Evolutionary conservation across 768 basidiomycete genomes (phyloP), one percentile per base, ranked within the genome.

Genomic region (Xerocomus brunneocitrinus): DNA sequence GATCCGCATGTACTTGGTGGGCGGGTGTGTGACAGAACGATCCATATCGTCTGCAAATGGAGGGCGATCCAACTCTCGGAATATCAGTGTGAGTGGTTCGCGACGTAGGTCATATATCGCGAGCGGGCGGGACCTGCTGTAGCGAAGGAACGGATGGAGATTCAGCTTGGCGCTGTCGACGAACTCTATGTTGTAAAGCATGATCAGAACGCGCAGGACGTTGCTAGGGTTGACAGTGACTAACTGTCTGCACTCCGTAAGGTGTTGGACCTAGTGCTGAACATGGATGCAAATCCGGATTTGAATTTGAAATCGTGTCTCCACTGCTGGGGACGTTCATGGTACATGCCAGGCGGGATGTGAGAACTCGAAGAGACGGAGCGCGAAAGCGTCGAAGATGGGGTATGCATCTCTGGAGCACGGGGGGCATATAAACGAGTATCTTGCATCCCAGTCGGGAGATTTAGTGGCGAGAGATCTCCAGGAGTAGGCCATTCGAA

Each of bases 1-100:
- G 47, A 87, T 61, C 12, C 82, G 80, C 72, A 87, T 76, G 52
- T 67, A 67, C 5, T 68, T 61, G 0, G 77, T 68, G 2, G 81
- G 74, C 1, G 83, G 83, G 38, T 72, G 71, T 13, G 79, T 79
- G 24, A 78, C 79, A 48, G 80, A 73, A 41, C 80, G 81, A 12
- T 74, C 71, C 57, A 84, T 75, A 60, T 87, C 83, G 47, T 73
- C 74, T 5, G 64, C 55, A 54, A 77, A 79, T 32, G 72, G 72
- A 1, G 61, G 66, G 4, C 79, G 76, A 8, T 67, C 56, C 24
- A 84, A 66, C 19, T 67, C 75, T 49, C 74, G 75, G 62, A 85
- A 79, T 16, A 72, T 55, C 41, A 83, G 59, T 22, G 68, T 61
- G 19, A 61, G 54, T 2, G 76, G 73, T 19, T 73, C 65, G 1